Base-by-base conservation (phyloP, 2,329 filamentous ascomycete species). In the Alternaria hordeiaustralica region DNA sequence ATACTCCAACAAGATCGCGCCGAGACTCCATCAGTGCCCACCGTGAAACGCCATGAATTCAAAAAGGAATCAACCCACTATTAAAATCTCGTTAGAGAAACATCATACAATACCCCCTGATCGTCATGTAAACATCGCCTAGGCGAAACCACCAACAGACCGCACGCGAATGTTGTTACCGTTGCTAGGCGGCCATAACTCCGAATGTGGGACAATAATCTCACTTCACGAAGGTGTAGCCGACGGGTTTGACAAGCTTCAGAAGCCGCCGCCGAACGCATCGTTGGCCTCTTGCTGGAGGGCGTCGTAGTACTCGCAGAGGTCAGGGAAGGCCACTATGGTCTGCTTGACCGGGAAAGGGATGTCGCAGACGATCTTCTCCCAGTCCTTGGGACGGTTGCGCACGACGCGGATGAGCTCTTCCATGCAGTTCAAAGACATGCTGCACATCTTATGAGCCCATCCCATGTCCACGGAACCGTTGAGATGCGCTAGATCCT, bases 371-470 rank as follows among this genome's bases (percentile, higher is more conserved):
- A 73, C 68, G 0, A 56, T 61, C 49, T 67, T 67, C 9, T 65
- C 56, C 72, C 72, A 75, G 13, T 71, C 69, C 3, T 58, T 65
- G 43, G 51, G 55, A 21, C 69, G 71, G 30, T 58, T 61, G 50
- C 67, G 67, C 18, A 68, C 66, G 2, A 54, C 45, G 10, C 57
- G 44, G 25, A 76, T 67, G 4, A 71, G 63, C 8, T 66, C 62
- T 5, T 62, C 58, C 74, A 76, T 76, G 26, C 66, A 69, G n/a
- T 69, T 63, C 18, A 75, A 50, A 2, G 67, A 63, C 36, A 61
- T 57, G n/a, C 49, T 49, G 33, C 68, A 71, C 41, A 70, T 64
- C 18, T 64, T 65, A 15, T 61, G 55, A 25, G 65, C 58, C 64
- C 66, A 74, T 2, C 51, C 57, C 6, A 55, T 43, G 45, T 76